These are phyloP conservation scores for Ballota nigra DNA, from an alignment of 257 asterid genomes.

Conservation along the genomic window DNA sequence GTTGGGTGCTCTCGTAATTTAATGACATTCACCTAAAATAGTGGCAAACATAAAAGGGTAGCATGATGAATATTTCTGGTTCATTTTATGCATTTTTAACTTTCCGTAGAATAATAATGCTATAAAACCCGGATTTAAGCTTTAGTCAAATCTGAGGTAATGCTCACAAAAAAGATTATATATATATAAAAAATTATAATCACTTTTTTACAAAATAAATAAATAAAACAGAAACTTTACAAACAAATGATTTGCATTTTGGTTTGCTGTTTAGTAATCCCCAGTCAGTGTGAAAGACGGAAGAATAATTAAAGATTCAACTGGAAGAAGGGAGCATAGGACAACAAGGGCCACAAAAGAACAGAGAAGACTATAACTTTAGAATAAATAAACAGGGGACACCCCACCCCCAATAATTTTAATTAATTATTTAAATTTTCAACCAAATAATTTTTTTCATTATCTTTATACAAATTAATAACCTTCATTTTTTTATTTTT, in stretches of 20 bases:
- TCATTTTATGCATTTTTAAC: not conserved
- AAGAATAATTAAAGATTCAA: constrained; percentile 31
- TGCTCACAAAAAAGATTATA: not conserved
- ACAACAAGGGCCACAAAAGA: constrained; percentile 52
- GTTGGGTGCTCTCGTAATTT: not conserved
- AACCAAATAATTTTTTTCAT: too few species aligned
- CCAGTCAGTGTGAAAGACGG: constrained; percentile 25
- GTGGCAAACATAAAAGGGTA: not conserved
- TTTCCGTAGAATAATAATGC: constrained; percentile 7
- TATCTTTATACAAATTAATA: too few species aligned
- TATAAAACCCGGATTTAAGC: constrained; percentile 15
- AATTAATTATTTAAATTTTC: too few species aligned
- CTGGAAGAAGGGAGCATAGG: constrained; percentile 28
- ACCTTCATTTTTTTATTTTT: not conserved
- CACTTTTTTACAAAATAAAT: constrained; percentile 7
- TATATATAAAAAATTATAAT: not conserved
- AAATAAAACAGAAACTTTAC: constrained; percentile 27
- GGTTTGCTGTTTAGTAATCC: constrained; percentile 31
- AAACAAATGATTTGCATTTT: constrained; percentile 43
- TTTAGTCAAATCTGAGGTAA: constrained; percentile 17
- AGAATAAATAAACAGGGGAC: constrained; percentile 26
- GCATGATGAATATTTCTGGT: not conserved
- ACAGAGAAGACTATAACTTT: constrained; percentile 19
- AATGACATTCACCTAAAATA: not conserved
- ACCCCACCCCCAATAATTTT: not conserved